These are phyloP conservation scores for Umbelopsis vinacea DNA, from an alignment of 192 early-diverging fungal species.

Conservation along the genomic window DNA sequence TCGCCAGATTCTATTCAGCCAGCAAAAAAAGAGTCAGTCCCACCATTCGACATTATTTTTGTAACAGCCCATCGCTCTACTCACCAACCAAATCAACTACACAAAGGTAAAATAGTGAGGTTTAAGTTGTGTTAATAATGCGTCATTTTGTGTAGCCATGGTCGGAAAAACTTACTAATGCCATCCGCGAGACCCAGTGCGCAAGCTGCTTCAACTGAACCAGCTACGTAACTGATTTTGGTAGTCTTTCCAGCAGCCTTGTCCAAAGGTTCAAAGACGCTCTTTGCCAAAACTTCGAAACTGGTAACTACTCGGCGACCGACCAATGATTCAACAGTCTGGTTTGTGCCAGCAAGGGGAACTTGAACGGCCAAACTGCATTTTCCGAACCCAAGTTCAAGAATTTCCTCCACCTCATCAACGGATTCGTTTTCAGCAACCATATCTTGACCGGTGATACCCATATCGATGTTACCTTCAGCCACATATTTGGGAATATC, in stretches of 20 bases:
- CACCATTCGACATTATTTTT: not conserved
- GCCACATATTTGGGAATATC: constrained; percentile 97
- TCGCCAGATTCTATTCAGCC: constrained; percentile 90
- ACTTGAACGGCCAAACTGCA: constrained; percentile 94
- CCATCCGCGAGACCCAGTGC: constrained; percentile 95
- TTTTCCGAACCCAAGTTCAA: constrained; percentile 89
- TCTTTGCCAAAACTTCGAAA: constrained; percentile 74
- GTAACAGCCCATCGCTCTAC: not conserved
- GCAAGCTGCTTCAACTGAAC: constrained; percentile 96
- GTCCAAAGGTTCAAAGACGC: constrained; percentile 82
- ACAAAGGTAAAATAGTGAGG: not conserved
- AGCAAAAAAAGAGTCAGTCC: constrained; percentile 29
- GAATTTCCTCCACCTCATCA: constrained; percentile 70
- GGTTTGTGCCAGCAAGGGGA: constrained; percentile 61
- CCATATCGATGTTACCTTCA: constrained; percentile 94
- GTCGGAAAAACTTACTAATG: constrained; percentile 70
- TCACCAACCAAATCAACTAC: constrained; percentile 56
- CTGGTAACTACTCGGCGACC: constrained; percentile 96
- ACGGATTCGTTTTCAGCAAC: constrained; percentile 79
- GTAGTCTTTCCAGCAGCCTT: constrained; percentile 60
- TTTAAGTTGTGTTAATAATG: not conserved
- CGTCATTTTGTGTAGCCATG: not conserved
- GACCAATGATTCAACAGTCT: constrained; percentile 67
- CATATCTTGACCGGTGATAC: constrained; percentile 98
- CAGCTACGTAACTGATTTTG: constrained; percentile 84